phyloP scores from a whole-genome alignment of 257 asterid species.

The Sherardia arvensis region DNA sequence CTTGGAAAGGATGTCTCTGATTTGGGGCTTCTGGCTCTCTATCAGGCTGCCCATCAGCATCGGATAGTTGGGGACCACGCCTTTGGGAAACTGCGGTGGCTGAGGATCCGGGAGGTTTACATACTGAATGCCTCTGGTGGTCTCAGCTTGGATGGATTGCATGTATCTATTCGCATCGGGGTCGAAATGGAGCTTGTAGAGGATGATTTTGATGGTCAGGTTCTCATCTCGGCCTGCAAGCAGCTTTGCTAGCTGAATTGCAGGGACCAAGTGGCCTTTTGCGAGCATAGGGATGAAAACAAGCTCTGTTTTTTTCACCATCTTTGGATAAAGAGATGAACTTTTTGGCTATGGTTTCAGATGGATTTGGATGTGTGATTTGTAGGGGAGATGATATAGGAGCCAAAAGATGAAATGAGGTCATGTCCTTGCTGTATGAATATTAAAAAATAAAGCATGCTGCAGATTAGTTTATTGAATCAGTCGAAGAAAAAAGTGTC shows the following conservation, averaged over 20 bases:
- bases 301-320: conserved; percentile 25
- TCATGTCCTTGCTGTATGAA: background rate
- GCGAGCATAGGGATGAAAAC: conserved; percentile 54
- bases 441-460: background rate
- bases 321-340: too few relatives aligned
- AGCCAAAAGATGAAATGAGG: background rate
- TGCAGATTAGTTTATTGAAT: background rate
- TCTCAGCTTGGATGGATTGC: conserved; percentile 2
- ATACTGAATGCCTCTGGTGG: conserved; percentile 16
- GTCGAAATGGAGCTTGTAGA: conserved; percentile 26
- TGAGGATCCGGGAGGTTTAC: conserved; percentile 18
- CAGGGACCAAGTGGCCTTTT: conserved; percentile 47
- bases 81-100: background rate
- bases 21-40: conserved; percentile 14
- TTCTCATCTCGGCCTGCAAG: conserved; percentile 31
- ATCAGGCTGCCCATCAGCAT: conserved; percentile 8
- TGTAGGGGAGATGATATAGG: background rate
- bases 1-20: conserved; percentile 23
- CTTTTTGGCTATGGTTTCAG: too few relatives aligned
- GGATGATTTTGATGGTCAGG: conserved; percentile 36
- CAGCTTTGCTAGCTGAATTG: conserved; percentile 51
- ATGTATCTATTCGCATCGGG: conserved; percentile 3
- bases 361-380: background rate
- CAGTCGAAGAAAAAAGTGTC: background rate
- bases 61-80: background rate